phyloP scores from a whole-genome alignment of 345 rosid species.

The Melaleuca quinquenervia region DNA sequence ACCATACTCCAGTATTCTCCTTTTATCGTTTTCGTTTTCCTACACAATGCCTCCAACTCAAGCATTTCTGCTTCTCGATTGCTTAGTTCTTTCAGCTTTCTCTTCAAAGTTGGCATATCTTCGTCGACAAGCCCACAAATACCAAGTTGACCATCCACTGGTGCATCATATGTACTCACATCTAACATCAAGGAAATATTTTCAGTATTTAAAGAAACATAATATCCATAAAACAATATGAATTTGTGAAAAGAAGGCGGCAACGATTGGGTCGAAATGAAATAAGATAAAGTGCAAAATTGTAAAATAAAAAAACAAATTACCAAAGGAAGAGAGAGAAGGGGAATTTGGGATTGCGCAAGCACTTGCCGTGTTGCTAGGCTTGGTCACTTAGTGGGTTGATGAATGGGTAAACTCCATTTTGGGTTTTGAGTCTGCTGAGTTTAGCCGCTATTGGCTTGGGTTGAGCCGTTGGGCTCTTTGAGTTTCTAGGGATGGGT shows the following conservation, averaged over 20 bases:
- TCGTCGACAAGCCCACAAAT: accelerated
- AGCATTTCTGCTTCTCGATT: neutral
- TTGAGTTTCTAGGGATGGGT: neutral
- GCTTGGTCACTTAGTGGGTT: neutral
- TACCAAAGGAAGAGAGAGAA: no score
- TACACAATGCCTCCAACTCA: neutral
- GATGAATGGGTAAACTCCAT: no score
- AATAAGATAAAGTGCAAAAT: neutral
- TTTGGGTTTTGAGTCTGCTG: neutral
- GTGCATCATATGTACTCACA: neutral
- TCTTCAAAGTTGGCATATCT: neutral
- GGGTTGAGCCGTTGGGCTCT: neutral
- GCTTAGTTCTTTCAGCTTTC: neutral
- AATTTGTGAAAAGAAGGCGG: neutral
- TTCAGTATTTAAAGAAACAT: accelerated
- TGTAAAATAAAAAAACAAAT: neutral
- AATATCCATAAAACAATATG: neutral
- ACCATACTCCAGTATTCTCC: neutral
- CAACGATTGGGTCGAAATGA: neutral
- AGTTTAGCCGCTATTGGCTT: neutral
- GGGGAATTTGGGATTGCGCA: neutral
- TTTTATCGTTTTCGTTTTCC: neutral
- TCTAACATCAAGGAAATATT: neutral
- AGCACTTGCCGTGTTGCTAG: neutral
- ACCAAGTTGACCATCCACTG: accelerated